Evolutionary conservation across 1,139 yeast genomes (phyloP), one percentile per base, ranked within the genome.

Genomic region (Scheffersomyces illinoinensis): DNA sequence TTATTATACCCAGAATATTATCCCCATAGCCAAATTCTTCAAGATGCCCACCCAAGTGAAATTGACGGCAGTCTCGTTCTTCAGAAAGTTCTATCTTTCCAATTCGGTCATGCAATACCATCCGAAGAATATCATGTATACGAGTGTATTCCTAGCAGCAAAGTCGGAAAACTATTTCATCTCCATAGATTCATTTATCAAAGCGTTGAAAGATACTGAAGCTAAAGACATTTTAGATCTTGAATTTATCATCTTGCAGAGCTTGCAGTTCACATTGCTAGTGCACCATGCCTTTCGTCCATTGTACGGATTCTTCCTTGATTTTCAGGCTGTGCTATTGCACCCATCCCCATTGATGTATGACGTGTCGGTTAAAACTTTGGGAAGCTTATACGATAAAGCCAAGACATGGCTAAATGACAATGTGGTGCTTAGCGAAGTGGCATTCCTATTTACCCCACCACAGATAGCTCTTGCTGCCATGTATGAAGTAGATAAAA

Each of bases 391-490:
- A 50, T 91, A 91, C 71, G 97, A 91, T 67, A 75, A 78, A 50
- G 91, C 97, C 2, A 85, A 89, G 65, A 79, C 78, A 46, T 76
- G 88, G 74, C 79, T 92, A 7, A 84, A 87, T 54, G 89, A 87
- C 20, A 83, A 90, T 60, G 81, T 79, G 0, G 72, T 93, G 54
- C 76, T 90, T 53, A 87, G 96, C 43, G 97, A 93, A 69, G 93
- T 85, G 3, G 78, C 83, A 18, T 93, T 92, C 66, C 76, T 87
- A 47, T 95, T 78, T 72, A 88, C 98, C 0, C 99, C 99, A 1
- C 97, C 99, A 0, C 99, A 95, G 68, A 90, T 95, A 49, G 97
- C 98, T 0, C 77, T 95, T 58, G 96, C 98, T 0, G 92, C 96
- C 6, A 80, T 93, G 72, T 85, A 88, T 72, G 82, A 82, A 55